Evolutionary conservation across 768 basidiomycete species (phyloP).

Genomic region (Calvatia gigantea): DNA sequence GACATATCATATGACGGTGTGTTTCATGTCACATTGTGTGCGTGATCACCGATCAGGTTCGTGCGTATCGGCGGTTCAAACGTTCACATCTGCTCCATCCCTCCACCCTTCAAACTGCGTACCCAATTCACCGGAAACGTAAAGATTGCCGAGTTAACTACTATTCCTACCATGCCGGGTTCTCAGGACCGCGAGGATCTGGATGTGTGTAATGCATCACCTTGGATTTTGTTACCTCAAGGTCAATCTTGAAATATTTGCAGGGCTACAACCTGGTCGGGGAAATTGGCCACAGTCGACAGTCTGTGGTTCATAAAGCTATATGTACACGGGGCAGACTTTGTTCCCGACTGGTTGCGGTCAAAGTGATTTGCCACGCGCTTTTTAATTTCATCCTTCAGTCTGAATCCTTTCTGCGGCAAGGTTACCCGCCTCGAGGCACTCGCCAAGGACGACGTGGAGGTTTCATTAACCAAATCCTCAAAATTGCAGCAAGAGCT

Average conservation of each 20-base stretch:
- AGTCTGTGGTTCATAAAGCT: neutral
- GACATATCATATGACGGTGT: too few relatives aligned
- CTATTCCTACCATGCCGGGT: neutral
- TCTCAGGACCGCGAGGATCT: neutral
- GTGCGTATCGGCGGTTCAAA: too few relatives aligned
- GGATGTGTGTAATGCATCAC: neutral
- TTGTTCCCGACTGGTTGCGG: slow-evolving; percentile 2
- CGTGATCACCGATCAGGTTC: too few relatives aligned
- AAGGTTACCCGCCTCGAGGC: neutral
- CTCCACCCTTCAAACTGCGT: too few relatives aligned
- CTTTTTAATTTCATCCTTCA: too few relatives aligned
- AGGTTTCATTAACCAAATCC: slow-evolving; percentile 32
- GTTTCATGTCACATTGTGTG: too few relatives aligned
- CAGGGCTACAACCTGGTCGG: slow-evolving; percentile 8
- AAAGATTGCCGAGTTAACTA: neutral
- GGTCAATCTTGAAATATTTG: neutral
- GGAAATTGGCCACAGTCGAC: neutral
- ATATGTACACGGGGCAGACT: slow-evolving; percentile 4
- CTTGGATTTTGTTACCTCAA: neutral
- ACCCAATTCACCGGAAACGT: too few relatives aligned
- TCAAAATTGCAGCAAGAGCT: slow-evolving; percentile 34
- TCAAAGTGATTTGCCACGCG: too few relatives aligned
- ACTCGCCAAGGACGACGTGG: slow-evolving; percentile 32
- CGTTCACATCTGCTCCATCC: too few relatives aligned
- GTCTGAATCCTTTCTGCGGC: neutral